Conservation (phyloP, 345 rosid genomes). For the Syzygium oleosum region DNA sequence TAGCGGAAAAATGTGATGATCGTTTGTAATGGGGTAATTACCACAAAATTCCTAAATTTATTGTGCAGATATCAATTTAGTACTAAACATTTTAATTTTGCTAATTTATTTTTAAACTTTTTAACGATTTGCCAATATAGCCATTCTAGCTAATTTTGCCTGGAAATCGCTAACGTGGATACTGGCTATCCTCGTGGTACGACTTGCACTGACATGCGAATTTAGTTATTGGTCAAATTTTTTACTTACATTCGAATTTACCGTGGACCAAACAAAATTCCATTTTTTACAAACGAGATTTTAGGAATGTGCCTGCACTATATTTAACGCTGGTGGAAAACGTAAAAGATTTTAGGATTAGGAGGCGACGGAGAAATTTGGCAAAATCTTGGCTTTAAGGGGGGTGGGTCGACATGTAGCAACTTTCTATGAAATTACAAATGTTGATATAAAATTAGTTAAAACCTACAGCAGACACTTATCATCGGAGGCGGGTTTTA, state of each 20-base stretch:
- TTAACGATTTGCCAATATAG: rapidly evolving
- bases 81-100: rapidly evolving
- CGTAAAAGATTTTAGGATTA: no score
- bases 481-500: background rate
- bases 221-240: background rate
- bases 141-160: rapidly evolving
- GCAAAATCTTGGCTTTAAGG: background rate
- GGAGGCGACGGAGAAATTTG: background rate
- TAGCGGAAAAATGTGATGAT: background rate
- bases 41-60: background rate
- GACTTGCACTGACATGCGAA: no score
- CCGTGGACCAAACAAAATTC: no score
- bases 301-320: background rate
- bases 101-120: no score
- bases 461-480: background rate
- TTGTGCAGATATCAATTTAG: background rate
- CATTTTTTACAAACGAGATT: background rate
- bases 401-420: background rate
- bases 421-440: no score
- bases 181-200: background rate
- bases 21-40: background rate
- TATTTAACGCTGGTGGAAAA: background rate
- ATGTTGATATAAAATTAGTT: no score
- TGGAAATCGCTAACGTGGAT: rapidly evolving
- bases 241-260: background rate